Evolutionary conservation across 23 red algal species (phyloP).

Genomic region (Gracilaria gracilis): DNA sequence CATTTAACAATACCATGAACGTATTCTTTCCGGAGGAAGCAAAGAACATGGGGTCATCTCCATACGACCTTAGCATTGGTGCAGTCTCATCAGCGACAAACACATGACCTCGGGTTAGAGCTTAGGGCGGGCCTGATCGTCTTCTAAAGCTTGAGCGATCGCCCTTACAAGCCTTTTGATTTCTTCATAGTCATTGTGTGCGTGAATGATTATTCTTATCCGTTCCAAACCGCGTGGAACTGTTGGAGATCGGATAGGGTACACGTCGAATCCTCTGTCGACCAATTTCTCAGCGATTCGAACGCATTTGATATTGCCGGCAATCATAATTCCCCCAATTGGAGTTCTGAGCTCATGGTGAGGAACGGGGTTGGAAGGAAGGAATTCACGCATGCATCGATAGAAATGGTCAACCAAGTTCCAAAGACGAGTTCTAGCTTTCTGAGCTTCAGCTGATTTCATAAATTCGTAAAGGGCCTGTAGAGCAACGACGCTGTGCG

Average conservation of each 20-base stretch:
- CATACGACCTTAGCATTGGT: conserved; percentile 58
- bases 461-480: conserved; percentile 70
- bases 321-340: conserved; percentile 74
- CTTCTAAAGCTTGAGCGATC: conserved; percentile 35
- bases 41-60: conserved; percentile 69
- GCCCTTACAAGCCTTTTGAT: conserved; percentile 73
- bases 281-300: conserved; percentile 55
- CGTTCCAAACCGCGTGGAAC: conserved; percentile 88
- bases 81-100: conserved; percentile 17
- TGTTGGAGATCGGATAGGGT: conserved; percentile 90
- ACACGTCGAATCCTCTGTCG: conserved; percentile 66
- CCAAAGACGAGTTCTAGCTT: conserved; percentile 42
- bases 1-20: conserved; percentile 84
- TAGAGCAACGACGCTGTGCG: conserved; percentile 53
- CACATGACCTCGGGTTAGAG: conserved; percentile 5
- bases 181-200: conserved; percentile 78
- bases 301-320: conserved; percentile 69
- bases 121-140: conserved; percentile 11
- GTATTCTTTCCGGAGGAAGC: conserved; percentile 80
- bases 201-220: conserved; percentile 90
- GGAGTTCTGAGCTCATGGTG: conserved; percentile 35
- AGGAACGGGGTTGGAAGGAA: conserved; percentile 11
- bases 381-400: background rate
- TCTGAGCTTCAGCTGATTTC: background rate
- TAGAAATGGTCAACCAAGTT: conserved; percentile 63